These are phyloP conservation scores for Arthrobotrys sphaeroides DNA, from an alignment of 2,329 filamentous ascomycete genomes.

Conservation along the genomic window DNA sequence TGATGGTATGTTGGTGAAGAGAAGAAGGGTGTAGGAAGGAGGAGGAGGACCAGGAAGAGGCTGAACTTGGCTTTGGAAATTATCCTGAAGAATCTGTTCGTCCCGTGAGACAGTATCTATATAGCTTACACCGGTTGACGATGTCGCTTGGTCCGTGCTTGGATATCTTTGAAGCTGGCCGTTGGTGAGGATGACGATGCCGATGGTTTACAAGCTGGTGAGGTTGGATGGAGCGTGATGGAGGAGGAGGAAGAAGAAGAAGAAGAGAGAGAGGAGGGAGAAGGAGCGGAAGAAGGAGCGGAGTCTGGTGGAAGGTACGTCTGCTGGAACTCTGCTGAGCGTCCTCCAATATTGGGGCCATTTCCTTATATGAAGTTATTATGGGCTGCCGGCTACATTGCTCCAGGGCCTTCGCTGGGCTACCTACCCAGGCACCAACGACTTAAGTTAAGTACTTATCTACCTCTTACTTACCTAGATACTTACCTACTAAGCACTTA, in stretches of 20 bases:
- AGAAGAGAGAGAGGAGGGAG: not conserved
- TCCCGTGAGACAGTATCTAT: not conserved
- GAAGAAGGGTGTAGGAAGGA: slow-evolving; percentile 6
- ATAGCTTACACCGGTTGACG: not conserved
- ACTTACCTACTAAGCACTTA: not conserved
- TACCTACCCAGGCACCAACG: too few relatives aligned
- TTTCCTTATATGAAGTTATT: slow-evolving; percentile 1
- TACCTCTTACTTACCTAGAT: too few relatives aligned
- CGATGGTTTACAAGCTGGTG: not conserved
- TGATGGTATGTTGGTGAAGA: not conserved
- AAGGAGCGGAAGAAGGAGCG: not conserved
- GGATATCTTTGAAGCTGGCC: not conserved
- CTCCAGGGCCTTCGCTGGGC: not conserved
- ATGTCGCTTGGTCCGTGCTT: not conserved
- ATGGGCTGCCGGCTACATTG: not conserved
- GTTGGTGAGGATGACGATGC: slow-evolving; percentile 6
- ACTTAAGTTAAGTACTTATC: too few relatives aligned
- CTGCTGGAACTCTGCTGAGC: not conserved
- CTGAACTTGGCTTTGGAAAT: slow-evolving; percentile 34
- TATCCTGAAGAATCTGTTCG: slow-evolving; percentile 37
- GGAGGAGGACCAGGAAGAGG: slow-evolving; percentile 10
- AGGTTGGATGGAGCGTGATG: not conserved
- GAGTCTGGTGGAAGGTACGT: not conserved
- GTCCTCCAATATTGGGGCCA: not conserved
- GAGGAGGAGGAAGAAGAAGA: not conserved